Percentiles rank a stretch among this genome's conserved stretches.
Evolutionary conservation across 768 basidiomycete species (phyloP).

Genomic region (Termitomyces sp.): DNA sequence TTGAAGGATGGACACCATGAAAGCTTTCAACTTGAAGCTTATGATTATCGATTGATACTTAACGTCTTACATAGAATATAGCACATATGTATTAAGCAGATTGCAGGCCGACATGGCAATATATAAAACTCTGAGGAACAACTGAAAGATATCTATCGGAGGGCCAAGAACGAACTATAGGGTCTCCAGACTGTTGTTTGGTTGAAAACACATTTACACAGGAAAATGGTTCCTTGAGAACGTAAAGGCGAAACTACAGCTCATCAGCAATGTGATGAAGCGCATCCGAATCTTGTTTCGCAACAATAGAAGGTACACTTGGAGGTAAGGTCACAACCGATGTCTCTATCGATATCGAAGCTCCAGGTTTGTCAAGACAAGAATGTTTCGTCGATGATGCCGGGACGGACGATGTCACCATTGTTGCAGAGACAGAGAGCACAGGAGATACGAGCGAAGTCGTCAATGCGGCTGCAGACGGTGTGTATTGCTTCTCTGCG

Average conservation of each 20-base stretch:
- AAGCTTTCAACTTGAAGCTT: too few species aligned
- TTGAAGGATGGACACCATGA: too few species aligned
- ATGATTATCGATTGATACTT: too few species aligned
- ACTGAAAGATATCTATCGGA: too few species aligned
- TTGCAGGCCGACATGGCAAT: too few species aligned
- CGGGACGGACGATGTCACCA: neutral
- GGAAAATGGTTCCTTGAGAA: neutral
- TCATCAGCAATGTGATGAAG: constrained; percentile 2
- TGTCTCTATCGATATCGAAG: neutral
- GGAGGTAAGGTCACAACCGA: neutral
- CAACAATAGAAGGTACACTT: neutral
- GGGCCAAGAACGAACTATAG: too few species aligned
- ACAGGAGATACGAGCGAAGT: constrained; percentile 5
- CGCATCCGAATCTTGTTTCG: constrained; percentile 1
- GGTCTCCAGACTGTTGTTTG: neutral
- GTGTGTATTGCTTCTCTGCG: constrained; percentile 28
- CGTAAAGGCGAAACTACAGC: constrained; percentile 2
- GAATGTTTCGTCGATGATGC: neutral
- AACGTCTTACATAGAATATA: too few species aligned
- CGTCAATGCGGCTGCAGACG: neutral
- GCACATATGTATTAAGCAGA: too few species aligned
- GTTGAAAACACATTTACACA: neutral
- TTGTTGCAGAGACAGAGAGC: constrained; percentile 1
- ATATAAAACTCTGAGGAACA: too few species aligned
- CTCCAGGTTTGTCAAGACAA: neutral